Conservation (phyloP, 139 green algal species). For the Micractinium sp. region DNA sequence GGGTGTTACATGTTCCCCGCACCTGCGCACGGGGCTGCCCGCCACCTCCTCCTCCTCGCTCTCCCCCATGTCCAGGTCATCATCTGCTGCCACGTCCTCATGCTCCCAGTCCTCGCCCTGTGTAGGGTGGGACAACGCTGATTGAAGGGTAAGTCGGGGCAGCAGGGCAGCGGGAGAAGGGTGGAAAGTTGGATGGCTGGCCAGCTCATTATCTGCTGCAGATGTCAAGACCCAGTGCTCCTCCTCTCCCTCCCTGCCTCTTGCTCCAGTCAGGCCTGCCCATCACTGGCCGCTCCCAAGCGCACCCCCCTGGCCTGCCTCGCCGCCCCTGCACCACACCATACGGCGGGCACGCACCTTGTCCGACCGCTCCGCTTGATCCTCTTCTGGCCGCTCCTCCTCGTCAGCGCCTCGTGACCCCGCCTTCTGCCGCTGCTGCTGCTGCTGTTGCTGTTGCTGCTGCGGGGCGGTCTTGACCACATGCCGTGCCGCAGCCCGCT, state of each 20-base stretch:
- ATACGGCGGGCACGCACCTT: neutral
- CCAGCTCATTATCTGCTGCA: neutral
- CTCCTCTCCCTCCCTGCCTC: too few relatives aligned
- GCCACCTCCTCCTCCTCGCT: constrained; percentile 32
- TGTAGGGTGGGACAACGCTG: neutral
- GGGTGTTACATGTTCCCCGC: neutral
- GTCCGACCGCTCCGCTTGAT: constrained; percentile 19
- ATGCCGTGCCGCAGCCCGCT: constrained; percentile 17
- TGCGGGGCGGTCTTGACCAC: constrained; percentile 5
- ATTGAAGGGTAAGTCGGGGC: neutral
- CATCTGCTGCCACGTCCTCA: constrained; percentile 44
- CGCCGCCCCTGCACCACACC: too few relatives aligned
- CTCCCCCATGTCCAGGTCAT: constrained; percentile 53
- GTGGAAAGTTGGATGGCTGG: neutral
- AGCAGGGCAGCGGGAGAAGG: neutral
- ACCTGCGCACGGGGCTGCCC: constrained; percentile 13
- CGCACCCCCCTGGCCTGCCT: too few relatives aligned
- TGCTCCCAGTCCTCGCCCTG: constrained; percentile 58
- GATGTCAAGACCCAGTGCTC: too few relatives aligned
- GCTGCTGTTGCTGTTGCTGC: constrained; percentile 3
- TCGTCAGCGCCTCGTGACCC: neutral
- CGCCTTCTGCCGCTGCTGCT: neutral
- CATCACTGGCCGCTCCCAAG: too few relatives aligned
- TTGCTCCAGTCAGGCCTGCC: too few relatives aligned
- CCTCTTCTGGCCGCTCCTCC: constrained; percentile 19